Evolutionary conservation across 148 eudicot species (phyloP).

Genomic region (Pharnaceum exiguum): DNA sequence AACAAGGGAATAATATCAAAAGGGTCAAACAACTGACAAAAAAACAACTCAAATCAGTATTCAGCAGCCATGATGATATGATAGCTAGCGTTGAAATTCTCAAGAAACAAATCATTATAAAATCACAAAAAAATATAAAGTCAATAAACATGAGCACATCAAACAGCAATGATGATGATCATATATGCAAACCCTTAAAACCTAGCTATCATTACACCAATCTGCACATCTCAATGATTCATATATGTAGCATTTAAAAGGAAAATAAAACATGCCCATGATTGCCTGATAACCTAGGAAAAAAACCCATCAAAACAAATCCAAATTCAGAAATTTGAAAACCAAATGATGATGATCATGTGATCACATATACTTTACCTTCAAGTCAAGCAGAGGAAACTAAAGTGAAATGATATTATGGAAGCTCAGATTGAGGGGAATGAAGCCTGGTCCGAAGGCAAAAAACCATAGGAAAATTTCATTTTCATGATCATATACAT

Average conservation of each 20-base stretch:
- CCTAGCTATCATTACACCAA: constrained; percentile 27
- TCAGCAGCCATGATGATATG: constrained; percentile 16
- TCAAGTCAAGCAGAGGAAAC: neutral
- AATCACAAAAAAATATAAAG: neutral
- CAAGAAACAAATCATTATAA: neutral
- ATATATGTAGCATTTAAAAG: neutral
- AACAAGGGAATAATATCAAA: constrained; percentile 26
- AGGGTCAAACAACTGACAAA: constrained; percentile 19
- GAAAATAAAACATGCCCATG: neutral
- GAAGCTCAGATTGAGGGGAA: constrained; percentile 36
- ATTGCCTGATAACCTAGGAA: too few relatives aligned
- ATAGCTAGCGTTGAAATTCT: constrained; percentile 28
- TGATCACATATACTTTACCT: too few relatives aligned
- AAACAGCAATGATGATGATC: constrained; percentile 6
- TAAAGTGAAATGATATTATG: neutral
- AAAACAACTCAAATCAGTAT: neutral
- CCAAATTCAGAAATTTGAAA: too few relatives aligned
- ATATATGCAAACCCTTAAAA: neutral
- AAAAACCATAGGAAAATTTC: neutral
- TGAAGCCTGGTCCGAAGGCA: constrained; percentile 46
- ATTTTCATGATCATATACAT: neutral
- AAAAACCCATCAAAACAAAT: neutral
- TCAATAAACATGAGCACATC: neutral
- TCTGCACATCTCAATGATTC: constrained; percentile 16
- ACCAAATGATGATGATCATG: too few relatives aligned